These are phyloP conservation scores for Theobroma grandiflorum DNA, from an alignment of 441 rosid genomes.

Conservation along the genomic window DNA sequence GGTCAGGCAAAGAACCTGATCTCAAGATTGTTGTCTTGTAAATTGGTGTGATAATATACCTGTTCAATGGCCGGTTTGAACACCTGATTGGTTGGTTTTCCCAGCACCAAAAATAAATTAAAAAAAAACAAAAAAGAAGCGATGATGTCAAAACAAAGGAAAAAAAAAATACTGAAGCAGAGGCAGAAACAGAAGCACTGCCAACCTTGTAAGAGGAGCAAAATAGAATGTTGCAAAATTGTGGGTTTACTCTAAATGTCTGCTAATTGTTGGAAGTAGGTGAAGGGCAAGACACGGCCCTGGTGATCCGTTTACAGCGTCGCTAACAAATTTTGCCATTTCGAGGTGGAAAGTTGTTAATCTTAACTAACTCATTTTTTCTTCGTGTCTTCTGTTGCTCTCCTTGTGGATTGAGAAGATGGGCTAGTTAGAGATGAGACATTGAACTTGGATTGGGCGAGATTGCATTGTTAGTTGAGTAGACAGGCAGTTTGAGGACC, in stretches of 20 bases:
- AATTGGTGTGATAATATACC: neutral
- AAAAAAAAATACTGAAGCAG: neutral
- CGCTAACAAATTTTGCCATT: conserved; percentile 3
- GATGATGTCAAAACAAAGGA: neutral
- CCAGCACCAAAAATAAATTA: neutral
- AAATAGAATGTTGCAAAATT: conserved; percentile 25
- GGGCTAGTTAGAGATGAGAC: neutral
- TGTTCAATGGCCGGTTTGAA: neutral
- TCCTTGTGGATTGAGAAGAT: neutral
- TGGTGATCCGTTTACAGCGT: neutral
- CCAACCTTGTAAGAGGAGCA: neutral
- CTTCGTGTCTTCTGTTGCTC: neutral
- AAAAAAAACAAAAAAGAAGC: neutral
- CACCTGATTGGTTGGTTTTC: neutral
- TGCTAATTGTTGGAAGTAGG: neutral
- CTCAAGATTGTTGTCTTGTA: neutral
- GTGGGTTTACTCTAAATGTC: conserved; percentile 1
- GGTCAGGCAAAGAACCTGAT: conserved; percentile 72
- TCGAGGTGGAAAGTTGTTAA: neutral
- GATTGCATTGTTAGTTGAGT: neutral
- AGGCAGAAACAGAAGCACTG: neutral
- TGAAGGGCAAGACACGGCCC: neutral
- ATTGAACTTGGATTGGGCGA: neutral
- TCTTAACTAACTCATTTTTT: neutral
- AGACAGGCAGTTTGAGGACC: no score